Percentiles rank a stretch among this genome's conserved stretches.
Conservation (phyloP, 169 alveolate species). For the Cryptosporidium sp. region DNA sequence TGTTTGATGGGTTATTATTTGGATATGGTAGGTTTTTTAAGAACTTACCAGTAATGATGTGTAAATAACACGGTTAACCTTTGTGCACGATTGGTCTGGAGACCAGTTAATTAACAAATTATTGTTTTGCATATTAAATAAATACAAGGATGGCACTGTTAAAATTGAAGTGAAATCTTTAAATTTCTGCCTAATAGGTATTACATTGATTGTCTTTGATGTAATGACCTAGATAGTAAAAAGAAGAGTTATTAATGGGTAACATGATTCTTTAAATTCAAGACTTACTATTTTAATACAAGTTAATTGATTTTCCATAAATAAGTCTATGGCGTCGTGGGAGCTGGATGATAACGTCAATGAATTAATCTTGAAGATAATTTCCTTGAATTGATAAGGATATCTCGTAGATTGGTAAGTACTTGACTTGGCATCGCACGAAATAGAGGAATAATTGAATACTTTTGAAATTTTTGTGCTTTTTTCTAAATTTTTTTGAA, state of each 20-base stretch:
- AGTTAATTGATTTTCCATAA: background rate
- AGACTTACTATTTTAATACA: constrained; percentile 45
- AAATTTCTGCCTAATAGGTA: constrained; percentile 21
- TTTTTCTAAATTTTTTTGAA: background rate
- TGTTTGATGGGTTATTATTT: background rate
- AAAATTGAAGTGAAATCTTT: constrained; percentile 21
- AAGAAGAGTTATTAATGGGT: background rate
- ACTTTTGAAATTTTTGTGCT: background rate
- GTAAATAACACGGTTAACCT: constrained; percentile 23
- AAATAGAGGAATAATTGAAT: background rate
- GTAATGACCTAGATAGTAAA: background rate
- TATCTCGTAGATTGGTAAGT: background rate
- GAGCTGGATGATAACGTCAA: constrained; percentile 25
- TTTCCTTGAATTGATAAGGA: background rate
- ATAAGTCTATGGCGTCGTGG: background rate
- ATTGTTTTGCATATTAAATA: constrained; percentile 35
- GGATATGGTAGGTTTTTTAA: background rate
- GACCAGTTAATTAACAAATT: constrained; percentile 45
- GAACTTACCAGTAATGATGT: constrained; percentile 35
- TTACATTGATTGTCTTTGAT: background rate
- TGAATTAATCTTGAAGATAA: constrained; percentile 25
- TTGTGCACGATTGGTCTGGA: constrained; percentile 45
- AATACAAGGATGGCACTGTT: constrained; percentile 45
- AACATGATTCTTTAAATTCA: background rate
- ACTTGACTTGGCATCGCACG: background rate